These are phyloP conservation scores for Rhododendron kiyosumense DNA, from an alignment of 148 eudicot genomes.

Conservation along the genomic window DNA sequence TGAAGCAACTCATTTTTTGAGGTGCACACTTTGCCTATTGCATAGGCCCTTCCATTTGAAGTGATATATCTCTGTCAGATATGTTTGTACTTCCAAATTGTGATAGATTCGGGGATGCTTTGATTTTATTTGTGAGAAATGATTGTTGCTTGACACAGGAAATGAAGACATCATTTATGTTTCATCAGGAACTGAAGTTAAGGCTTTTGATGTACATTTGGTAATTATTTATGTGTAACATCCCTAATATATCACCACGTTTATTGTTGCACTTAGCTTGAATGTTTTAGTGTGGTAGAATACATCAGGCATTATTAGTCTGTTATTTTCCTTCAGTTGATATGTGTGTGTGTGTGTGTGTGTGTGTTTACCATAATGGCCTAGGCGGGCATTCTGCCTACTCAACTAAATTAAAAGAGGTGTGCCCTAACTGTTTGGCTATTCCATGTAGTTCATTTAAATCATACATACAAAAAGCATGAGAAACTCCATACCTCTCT, in stretches of 20 bases:
- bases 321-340: not conserved
- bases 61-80: not conserved
- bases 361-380: not conserved
- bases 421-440: not conserved
- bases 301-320: no score
- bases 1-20: not conserved
- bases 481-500: not conserved
- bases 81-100: not conserved
- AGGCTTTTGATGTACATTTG: constrained; percentile 71
- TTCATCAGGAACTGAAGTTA: constrained; percentile 72
- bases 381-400: not conserved
- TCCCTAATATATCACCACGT: not conserved
- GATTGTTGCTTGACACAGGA: constrained; percentile 44
- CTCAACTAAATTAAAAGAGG: not conserved
- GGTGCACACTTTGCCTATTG: not conserved
- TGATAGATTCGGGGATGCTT: not conserved
- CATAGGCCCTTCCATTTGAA: not conserved
- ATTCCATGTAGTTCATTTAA: not conserved
- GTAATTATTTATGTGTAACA: constrained; percentile 27
- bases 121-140: not conserved
- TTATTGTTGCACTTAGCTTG: constrained; percentile 4
- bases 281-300: not conserved
- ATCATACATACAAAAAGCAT: not conserved
- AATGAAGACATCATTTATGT: constrained; percentile 73
- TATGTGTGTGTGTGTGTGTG: not conserved